These are phyloP conservation scores for Serendipita sp. DNA, from an alignment of 768 basidiomycete genomes.

Conservation along the genomic window DNA sequence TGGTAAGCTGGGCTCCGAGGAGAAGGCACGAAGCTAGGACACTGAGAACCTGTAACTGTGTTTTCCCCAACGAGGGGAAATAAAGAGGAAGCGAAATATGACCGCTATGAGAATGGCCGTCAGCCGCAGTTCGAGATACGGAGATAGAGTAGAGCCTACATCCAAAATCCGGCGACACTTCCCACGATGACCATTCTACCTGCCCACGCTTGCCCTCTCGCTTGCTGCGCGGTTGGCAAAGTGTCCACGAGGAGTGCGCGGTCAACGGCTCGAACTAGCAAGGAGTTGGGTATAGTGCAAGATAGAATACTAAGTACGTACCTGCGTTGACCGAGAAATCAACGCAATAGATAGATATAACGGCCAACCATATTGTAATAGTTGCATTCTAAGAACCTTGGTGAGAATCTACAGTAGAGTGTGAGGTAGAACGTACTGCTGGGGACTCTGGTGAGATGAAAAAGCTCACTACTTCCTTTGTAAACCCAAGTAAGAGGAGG, in stretches of 20 bases:
- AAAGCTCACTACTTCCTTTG: conserved; percentile 44
- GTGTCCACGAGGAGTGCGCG: conserved; percentile 83
- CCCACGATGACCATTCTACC: conserved; percentile 84
- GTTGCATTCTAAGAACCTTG: conserved; percentile 36
- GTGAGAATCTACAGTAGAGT: conserved; percentile 12
- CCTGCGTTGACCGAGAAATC: conserved; percentile 51
- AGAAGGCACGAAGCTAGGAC: conserved; percentile 58
- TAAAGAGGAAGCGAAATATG: conserved; percentile 56
- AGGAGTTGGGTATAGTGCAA: conserved; percentile 14
- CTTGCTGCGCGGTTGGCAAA: conserved; percentile 55
- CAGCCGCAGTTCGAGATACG: neutral
- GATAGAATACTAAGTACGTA: conserved; percentile 12
- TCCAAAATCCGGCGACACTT: conserved; percentile 72
- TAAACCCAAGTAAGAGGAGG: conserved; percentile 74
- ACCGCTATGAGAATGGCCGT: conserved; percentile 34
- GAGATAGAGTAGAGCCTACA: conserved; percentile 34
- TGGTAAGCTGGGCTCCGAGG: conserved; percentile 41
- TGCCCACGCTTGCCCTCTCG: conserved; percentile 87
- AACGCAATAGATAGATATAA: conserved; percentile 49
- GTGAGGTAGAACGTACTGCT: conserved; percentile 18
- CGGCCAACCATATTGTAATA: conserved; percentile 63
- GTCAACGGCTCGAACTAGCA: conserved; percentile 69
- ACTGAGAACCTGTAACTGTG: conserved; percentile 68
- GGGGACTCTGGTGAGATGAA: conserved; percentile 23
- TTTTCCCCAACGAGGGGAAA: conserved; percentile 60